phyloP scores from a whole-genome alignment of 2,329 filamentous ascomycete species.

The Hymenoscyphus linearis region DNA sequence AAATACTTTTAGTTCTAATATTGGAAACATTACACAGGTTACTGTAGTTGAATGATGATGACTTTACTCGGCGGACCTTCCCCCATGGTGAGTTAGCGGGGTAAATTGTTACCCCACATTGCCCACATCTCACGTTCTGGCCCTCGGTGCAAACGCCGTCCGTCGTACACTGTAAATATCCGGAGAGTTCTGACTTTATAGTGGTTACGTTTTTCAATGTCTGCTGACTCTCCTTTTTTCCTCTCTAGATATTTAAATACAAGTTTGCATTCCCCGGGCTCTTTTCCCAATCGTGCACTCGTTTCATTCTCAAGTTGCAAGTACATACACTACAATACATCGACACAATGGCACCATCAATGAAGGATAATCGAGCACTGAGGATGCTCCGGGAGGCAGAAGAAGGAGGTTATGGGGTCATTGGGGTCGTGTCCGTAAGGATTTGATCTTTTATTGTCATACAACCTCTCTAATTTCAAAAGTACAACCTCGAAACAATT shows the following conservation, averaged over 20 bases:
- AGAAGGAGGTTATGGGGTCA: slow-evolving; percentile 49
- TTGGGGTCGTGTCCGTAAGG: slow-evolving; percentile 42
- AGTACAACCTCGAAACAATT: slow-evolving; percentile 67
- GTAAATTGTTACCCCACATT: slow-evolving; percentile 2
- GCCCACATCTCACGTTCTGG: not conserved
- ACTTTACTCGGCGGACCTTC: slow-evolving; percentile 9
- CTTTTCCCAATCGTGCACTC: not conserved
- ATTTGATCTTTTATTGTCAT: not conserved
- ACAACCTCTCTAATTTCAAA: not conserved
- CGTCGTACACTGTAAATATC: not conserved
- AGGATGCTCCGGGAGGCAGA: slow-evolving; percentile 48
- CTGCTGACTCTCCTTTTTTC: not conserved
- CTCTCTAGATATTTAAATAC: not conserved
- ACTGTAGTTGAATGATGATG: not conserved
- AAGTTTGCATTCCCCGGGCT: not conserved
- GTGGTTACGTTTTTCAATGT: not conserved
- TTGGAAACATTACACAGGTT: too few relatives aligned
- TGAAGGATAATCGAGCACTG: slow-evolving; percentile 11
- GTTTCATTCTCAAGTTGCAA: not conserved
- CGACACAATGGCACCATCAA: slow-evolving; percentile 7
- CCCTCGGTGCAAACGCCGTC: not conserved
- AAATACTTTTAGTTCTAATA: too few relatives aligned
- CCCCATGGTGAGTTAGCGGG: not conserved
- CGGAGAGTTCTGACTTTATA: not conserved
- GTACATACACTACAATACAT: not conserved